Evolutionary conservation across 345 rosid genomes (phyloP), one percentile per base, ranked within the genome.

Genomic region (Laguncularia racemosa): DNA sequence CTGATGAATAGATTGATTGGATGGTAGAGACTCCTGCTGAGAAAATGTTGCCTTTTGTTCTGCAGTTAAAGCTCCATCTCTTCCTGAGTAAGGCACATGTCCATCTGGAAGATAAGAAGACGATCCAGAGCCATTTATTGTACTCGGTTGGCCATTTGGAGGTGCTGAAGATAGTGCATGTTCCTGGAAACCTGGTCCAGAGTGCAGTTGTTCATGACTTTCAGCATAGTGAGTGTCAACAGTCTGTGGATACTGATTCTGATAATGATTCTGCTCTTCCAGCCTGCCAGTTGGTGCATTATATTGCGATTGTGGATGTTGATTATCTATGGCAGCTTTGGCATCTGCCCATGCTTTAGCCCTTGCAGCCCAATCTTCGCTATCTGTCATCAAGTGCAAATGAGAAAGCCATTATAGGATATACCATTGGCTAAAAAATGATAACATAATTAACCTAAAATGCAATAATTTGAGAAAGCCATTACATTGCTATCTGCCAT

Each of bases 361-460:
- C 79, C 77, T 88, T 46, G 95, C 93, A 74, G 84, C 97, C 99
- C 99, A 95, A 55, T 95, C 95, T 68, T 90, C 95, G 65, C 71
- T 81, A 47, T 73, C 80, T 54, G 71, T 93, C 78, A 80, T 58
- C 53, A 64, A 59, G 56, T 20, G 63, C 23, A 56, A 48, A 0
- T 4, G 44, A 23, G 17, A 62, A 49, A 48, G 16, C 17, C 21
- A 15, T 59, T 47, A 47, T 4, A 13, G 21, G 61, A 57, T 51
- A 47, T 16, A 46, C 44, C 50, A 46, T 18, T 33, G 20, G 8
- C 12, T n/a, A 21, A 12, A 50, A 18, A 28, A 46, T 14, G 16
- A 52, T 20, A 19, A 14, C 6, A 51, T 11, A 14, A n/a, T 33
- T 7, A 33, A 33, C 9, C 11, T 33, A 33, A 33, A 1, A 33